These are phyloP conservation scores for Spathaspora boniae DNA, from an alignment of 805 yeast genomes.

Conservation along the genomic window DNA sequence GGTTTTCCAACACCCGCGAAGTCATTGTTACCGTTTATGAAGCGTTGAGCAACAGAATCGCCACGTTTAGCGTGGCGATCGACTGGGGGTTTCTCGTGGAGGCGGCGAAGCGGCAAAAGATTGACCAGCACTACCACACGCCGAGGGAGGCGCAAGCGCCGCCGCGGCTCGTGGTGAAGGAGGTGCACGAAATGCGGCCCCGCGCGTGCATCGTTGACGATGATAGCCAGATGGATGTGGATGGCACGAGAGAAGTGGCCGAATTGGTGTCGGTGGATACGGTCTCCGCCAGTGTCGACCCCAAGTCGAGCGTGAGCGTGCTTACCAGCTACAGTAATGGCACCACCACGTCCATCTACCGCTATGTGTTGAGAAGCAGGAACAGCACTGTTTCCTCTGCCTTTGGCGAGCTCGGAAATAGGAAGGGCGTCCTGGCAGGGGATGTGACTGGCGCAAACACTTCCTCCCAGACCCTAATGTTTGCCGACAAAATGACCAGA, in stretches of 20 bases:
- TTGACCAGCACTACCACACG: constrained; percentile 48
- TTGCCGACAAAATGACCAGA: constrained; percentile 27
- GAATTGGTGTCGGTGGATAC: constrained; percentile 33
- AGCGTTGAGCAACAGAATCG: constrained; percentile 30
- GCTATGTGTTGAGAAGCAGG: constrained; percentile 26
- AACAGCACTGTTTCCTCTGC: constrained; percentile 23
- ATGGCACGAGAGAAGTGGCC: constrained; percentile 12
- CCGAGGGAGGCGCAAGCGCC: constrained; percentile 41
- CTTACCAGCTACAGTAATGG: constrained; percentile 36
- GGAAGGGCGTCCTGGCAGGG: too few relatives aligned
- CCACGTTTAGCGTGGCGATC: constrained; percentile 40
- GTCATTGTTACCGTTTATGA: constrained; percentile 44
- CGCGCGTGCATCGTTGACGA: constrained; percentile 17
- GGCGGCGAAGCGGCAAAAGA: constrained; percentile 44
- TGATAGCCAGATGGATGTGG: constrained; percentile 8
- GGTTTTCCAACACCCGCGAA: constrained; percentile 46
- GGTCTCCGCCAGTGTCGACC: constrained; percentile 43
- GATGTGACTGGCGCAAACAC: constrained; percentile 8
- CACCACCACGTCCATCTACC: constrained; percentile 20
- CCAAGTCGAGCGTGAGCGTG: constrained; percentile 43
- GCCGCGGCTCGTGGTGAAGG: constrained; percentile 38
- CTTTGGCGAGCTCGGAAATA: constrained; percentile 27
- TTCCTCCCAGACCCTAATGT: constrained; percentile 12
- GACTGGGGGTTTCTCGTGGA: constrained; percentile 56
- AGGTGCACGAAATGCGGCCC: constrained; percentile 27